A percentile compares a stretch with the other conserved stretches of the same genome.
Conservation (phyloP, 345 rosid species). For the Turritis glabra region DNA sequence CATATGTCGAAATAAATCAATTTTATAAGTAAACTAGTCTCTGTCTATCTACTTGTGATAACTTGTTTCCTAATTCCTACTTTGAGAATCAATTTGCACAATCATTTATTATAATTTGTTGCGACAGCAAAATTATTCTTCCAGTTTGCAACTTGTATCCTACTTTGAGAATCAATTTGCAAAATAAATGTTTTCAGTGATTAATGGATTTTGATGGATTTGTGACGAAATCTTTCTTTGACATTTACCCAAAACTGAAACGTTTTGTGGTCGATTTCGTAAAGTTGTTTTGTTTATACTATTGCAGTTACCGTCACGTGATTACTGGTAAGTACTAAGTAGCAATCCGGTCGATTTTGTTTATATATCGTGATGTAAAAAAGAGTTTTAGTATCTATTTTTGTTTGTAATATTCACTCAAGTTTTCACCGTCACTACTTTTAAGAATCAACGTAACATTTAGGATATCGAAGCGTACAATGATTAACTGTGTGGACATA, state of each 20-base stretch:
- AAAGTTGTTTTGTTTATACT: slow-evolving; percentile 33
- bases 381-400: neutral
- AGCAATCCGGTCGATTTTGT: neutral
- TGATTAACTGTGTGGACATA: neutral
- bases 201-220: neutral
- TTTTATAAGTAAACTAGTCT: neutral
- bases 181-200: neutral
- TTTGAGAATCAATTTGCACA: slow-evolving; percentile 1
- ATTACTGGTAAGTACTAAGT: neutral
- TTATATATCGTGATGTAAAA: neutral
- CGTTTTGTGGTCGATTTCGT: slow-evolving; percentile 14
- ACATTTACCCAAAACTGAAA: slow-evolving; percentile 25
- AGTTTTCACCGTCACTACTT: neutral
- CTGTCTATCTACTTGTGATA: neutral
- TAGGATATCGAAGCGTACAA: neutral
- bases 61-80: neutral
- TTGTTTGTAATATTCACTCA: neutral
- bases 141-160: slow-evolving; percentile 4
- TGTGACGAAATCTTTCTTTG: slow-evolving; percentile 23
- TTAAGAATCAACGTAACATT: neutral
- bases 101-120: slow-evolving; percentile 6
- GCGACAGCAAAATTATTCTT: neutral
- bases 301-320: slow-evolving; percentile 20
- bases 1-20: slow-evolving; percentile 3
- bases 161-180: slow-evolving; percentile 5